phyloP scores from a whole-genome alignment of 352 stramenopile genomes.

The Globisporangium solare region DNA sequence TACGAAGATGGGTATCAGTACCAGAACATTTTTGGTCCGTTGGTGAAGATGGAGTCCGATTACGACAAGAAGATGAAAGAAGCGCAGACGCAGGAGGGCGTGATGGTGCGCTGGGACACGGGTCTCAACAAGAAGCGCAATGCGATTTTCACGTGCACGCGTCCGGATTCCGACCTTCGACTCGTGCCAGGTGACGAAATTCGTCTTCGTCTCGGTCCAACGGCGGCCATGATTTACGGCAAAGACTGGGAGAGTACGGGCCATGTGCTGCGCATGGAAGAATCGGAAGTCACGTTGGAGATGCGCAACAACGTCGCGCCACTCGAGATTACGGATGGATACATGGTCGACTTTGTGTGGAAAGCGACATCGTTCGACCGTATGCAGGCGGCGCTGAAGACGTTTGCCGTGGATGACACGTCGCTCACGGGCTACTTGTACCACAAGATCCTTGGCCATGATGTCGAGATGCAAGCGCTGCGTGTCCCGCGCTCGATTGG shows the following conservation, averaged over 20 bases:
- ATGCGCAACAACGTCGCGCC: constrained; percentile 81
- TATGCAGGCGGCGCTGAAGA: constrained; percentile 99
- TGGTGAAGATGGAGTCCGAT: constrained; percentile 99
- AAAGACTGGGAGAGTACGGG: constrained; percentile 93
- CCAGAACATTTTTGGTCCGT: constrained; percentile 98
- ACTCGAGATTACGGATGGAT: constrained; percentile 94
- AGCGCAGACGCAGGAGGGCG: constrained; percentile 92
- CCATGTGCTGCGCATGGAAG: constrained; percentile 88
- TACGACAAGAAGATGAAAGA: constrained; percentile 99
- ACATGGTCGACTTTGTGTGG: constrained; percentile 99
- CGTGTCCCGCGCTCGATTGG: constrained; percentile 61
- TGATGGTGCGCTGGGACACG: constrained; percentile 93
- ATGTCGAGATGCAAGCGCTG: constrained; percentile 94
- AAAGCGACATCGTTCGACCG: constrained; percentile 98
- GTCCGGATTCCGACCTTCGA: constrained; percentile 85
- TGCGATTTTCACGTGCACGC: constrained; percentile 92
- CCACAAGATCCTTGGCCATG: constrained; percentile 97
- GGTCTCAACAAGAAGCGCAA: constrained; percentile 96
- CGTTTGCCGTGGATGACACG: constrained; percentile 98
- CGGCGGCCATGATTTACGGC: constrained; percentile 71
- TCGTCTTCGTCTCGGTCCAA: constrained; percentile 87
- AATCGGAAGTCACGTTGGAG: constrained; percentile 82
- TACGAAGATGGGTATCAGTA: constrained; percentile 99
- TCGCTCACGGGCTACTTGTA: constrained; percentile 99
- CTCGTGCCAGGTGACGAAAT: constrained; percentile 98